phyloP scores from a whole-genome alignment of 768 basidiomycete species.

The Leucogyrophana mollusca region DNA sequence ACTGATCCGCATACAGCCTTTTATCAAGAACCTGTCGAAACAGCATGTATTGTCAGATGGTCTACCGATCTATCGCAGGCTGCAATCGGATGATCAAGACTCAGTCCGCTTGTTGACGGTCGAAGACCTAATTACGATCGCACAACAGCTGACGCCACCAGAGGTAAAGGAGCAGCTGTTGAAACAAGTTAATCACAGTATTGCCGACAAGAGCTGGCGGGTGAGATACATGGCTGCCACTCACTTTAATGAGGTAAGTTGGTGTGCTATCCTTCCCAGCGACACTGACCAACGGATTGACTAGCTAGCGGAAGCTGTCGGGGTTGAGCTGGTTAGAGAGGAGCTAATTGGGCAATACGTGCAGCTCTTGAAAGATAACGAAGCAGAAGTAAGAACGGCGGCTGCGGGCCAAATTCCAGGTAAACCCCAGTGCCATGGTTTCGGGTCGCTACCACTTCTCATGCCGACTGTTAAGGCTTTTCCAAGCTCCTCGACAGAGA shows the following conservation, averaged over 20 bases:
- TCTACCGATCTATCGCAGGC: constrained; percentile 88
- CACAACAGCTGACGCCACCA: constrained; percentile 76
- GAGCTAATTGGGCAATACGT: constrained; percentile 94
- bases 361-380: constrained; percentile 93
- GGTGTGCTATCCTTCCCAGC: neutral
- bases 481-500: constrained; percentile 92
- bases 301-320: constrained; percentile 89
- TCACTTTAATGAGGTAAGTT: constrained; percentile 88
- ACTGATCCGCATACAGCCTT: constrained; percentile 48
- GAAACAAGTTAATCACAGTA: constrained; percentile 83
- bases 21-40: constrained; percentile 77
- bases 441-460: constrained; percentile 5
- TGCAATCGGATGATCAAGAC: constrained; percentile 96
- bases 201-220: constrained; percentile 97
- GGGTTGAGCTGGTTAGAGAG: constrained; percentile 86
- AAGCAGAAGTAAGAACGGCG: constrained; percentile 97
- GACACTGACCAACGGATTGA: neutral
- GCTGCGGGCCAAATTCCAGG: constrained; percentile 97
- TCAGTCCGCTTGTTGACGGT: constrained; percentile 95
- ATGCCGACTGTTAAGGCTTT: constrained; percentile 60
- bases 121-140: constrained; percentile 92
- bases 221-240: constrained; percentile 98
- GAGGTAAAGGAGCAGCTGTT: constrained; percentile 91
- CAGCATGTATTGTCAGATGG: constrained; percentile 83
- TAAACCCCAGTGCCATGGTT: constrained; percentile 26